Evolutionary conservation across 495 filamentous ascomycete species (phyloP).

Genomic region (Annulohypoxylon nitens): DNA sequence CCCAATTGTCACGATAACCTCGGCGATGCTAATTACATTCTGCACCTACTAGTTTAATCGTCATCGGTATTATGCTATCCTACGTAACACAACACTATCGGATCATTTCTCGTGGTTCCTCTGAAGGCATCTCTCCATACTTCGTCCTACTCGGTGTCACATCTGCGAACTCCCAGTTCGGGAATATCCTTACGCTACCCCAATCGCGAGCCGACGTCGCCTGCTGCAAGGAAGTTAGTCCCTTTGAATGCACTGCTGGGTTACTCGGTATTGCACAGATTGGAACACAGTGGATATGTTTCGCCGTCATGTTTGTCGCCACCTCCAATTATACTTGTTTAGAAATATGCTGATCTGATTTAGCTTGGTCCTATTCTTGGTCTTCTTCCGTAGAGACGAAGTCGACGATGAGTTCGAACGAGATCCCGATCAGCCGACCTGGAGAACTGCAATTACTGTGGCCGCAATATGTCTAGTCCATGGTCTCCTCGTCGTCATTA

Average conservation of each 20-base stretch:
- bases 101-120: slow-evolving; percentile 86
- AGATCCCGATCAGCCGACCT: slow-evolving; percentile 66
- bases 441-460: slow-evolving; percentile 80
- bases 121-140: slow-evolving; percentile 95
- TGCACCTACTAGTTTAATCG: slow-evolving; percentile 76
- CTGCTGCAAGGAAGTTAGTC: slow-evolving; percentile 85
- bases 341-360: slow-evolving; percentile 16
- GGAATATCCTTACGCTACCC: slow-evolving; percentile 88
- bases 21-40: slow-evolving; percentile 20
- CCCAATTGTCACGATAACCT: not conserved
- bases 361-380: slow-evolving; percentile 86
- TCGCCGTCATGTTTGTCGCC: slow-evolving; percentile 84
- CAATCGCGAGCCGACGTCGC: slow-evolving; percentile 80
- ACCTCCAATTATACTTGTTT: not conserved
- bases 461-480: slow-evolving; percentile 77
- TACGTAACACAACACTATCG: slow-evolving; percentile 95
- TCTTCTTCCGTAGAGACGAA: slow-evolving; percentile 80
- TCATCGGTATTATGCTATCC: slow-evolving; percentile 90
- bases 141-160: slow-evolving; percentile 94
- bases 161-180: slow-evolving; percentile 86
- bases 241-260: slow-evolving; percentile 85
- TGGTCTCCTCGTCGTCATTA: slow-evolving; percentile 73
- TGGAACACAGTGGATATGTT: slow-evolving; percentile 90
- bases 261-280: slow-evolving; percentile 90
- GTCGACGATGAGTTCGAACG: slow-evolving; percentile 58